Base-by-base conservation (phyloP, 352 stramenopile genomes). In the Globisporangium barbulae region DNA sequence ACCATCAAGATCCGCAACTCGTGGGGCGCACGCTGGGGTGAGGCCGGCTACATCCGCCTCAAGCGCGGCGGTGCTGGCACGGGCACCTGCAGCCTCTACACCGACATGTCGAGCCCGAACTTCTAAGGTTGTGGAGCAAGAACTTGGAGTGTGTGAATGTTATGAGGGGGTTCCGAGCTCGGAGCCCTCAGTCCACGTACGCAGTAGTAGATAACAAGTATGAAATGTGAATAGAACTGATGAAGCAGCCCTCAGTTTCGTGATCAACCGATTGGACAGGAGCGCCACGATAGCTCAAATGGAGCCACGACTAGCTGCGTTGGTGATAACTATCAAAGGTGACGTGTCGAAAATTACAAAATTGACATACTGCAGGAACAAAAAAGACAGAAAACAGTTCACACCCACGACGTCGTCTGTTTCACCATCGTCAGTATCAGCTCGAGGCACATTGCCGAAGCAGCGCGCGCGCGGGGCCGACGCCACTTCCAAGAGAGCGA, bases 1-100 rank as follows among this genome's bases (percentile, higher is more conserved):
- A 79, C 79, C 21, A 98, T 97, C 79, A 98, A 98, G 72, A 88
- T 99, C 41, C 97, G 97, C 65, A 99, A 99, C 81, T 98, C 96
- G 45, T 99, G 97, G 97, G 97, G 97, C 48, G 74, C 78, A 0
- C 75, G 71, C 25, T 99, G 96, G 96, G 97, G 96, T 67, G 88
- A 98, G 53, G 70, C 86, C 31, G 96, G 96, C 50, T 99, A 97
- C 81, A 93, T 99, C 44, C 86, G 85, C 22, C 73, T 99, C n/a
- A 78, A 81, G 15, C 94, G 59, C 87, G 97, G 77, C 74, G 78
- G 71, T 15, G 63, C 50, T 58, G 54, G 37, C 48, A 37, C 25
- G 21, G 48, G 48, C 25, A 53, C 25, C 48, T 53, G 48, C 48
- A 53, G 48, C 25, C 12, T 53, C 22, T 53, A 35, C 48, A 53